Evolutionary conservation across 345 rosid species (phyloP), one percentile per base, ranked within the genome.

Genomic region (Linum trigynum): DNA sequence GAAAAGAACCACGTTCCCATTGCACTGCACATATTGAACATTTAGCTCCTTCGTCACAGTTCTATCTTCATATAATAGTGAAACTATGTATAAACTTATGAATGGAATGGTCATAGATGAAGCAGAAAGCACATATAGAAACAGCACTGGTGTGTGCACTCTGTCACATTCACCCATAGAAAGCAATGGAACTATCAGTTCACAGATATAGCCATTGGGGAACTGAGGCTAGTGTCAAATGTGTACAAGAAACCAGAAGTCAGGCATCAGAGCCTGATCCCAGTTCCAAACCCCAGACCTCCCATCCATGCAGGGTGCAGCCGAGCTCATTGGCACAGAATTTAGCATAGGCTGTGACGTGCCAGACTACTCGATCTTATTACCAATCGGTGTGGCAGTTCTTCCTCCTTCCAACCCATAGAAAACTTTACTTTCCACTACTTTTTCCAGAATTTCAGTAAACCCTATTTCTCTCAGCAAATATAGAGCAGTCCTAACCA

Each of bases 1-100:
- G 98, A 88, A 79, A 92, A 92, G 48, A 92, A 86, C 97, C 97
- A 88, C 23, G 98, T 90, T 10, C 98, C 98, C 78, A 90, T 63
- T 64, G 98, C 97, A 68, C 97, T 90, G 80, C 76, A 75, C 15
- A 65, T 50, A 69, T 63, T 42, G 59, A 66, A 71, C 59, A 67
- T 65, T 42, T 62, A 67, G 40, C 38, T 8, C 7, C 5, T 12
- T 8, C 8, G 38, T 57, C 38, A 37, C 12, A 17, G 8, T 7
- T 57, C 38, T 57, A 57, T 57, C 9, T 17, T 48, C 3, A 48
- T 48, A 48, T 7, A 12, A 48, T 9, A 23, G 32, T 23, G 12
- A 16, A 57, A 23, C 61, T 17, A 17, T 12, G 5, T 5, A 57
- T 37, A 5, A 37, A 17, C 17, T 4, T 37, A 51, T 9, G 10